A percentile compares a stretch with the other conserved stretches of the same genome.
Conservation (phyloP, 2,329 filamentous ascomycete species). For the Dactylonectria estremocensis region DNA sequence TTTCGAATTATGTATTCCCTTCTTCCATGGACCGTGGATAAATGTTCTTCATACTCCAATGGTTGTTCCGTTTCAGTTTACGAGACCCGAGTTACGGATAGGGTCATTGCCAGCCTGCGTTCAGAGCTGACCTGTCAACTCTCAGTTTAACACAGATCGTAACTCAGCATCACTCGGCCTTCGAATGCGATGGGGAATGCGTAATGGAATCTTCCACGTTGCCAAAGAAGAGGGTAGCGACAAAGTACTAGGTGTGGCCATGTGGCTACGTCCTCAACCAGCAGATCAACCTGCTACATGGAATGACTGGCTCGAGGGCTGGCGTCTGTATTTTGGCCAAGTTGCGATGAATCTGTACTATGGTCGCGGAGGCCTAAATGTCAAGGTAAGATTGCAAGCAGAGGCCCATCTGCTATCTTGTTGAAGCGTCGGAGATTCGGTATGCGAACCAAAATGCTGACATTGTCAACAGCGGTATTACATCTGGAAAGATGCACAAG, state of each 20-base stretch:
- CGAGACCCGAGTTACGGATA: no score
- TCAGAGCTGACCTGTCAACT: neutral
- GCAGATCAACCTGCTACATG: constrained; percentile 67
- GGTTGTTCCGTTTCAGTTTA: no score
- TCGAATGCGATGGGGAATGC: constrained; percentile 79
- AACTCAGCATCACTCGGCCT: constrained; percentile 76
- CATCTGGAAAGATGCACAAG: constrained; percentile 80
- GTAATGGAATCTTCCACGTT: constrained; percentile 78
- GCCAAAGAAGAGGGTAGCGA: constrained; percentile 71
- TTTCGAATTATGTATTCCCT: no score
- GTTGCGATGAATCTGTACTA: constrained; percentile 77
- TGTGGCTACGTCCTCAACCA: constrained; percentile 76
- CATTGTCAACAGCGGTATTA: constrained; percentile 70
- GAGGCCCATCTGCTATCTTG: neutral
- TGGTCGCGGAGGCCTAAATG: constrained; percentile 78
- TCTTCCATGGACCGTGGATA: no score
- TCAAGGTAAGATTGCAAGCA: constrained; percentile 59
- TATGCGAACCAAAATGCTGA: neutral
- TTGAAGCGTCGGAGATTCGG: no score
- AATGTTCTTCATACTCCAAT: no score
- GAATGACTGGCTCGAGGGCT: constrained; percentile 74
- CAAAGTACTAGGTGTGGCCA: constrained; percentile 78
- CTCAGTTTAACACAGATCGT: constrained; percentile 70
- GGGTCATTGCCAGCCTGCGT: neutral
- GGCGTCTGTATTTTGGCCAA: constrained; percentile 77